phyloP scores from a whole-genome alignment of 768 basidiomycete genomes.

The Termitomyces sp. region DNA sequence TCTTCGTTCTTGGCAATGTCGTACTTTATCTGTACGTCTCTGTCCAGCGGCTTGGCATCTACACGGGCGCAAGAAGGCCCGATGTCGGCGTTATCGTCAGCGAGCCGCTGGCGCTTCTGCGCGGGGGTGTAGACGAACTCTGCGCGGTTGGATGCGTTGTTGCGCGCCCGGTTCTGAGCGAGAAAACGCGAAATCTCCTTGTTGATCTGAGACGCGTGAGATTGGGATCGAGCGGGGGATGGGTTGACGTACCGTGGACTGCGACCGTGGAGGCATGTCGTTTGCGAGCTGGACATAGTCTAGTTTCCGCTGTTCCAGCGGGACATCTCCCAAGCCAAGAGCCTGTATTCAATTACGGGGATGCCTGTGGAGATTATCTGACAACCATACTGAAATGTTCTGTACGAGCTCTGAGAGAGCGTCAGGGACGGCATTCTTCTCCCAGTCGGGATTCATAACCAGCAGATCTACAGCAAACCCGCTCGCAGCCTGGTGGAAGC shows the following conservation, averaged over 20 bases:
- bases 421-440: slow-evolving; percentile 46
- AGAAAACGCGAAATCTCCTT: slow-evolving; percentile 70
- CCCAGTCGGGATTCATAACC: slow-evolving; percentile 64
- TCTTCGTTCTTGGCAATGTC: slow-evolving; percentile 85
- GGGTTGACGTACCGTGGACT: slow-evolving; percentile 47
- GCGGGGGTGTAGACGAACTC: slow-evolving; percentile 64
- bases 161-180: slow-evolving; percentile 63
- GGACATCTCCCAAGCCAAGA: slow-evolving; percentile 13
- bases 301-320: slow-evolving; percentile 66
- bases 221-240: not conserved
- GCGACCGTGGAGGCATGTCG: slow-evolving; percentile 44
- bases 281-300: slow-evolving; percentile 50
- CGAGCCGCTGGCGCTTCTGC: slow-evolving; percentile 45
- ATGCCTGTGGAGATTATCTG: not conserved
- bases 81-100: slow-evolving; percentile 16
- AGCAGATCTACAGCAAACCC: slow-evolving; percentile 72
- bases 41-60: slow-evolving; percentile 64
- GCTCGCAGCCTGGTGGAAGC: slow-evolving; percentile 50
- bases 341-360: slow-evolving; percentile 14
- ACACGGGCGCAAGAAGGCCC: slow-evolving; percentile 63
- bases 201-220: slow-evolving; percentile 41
- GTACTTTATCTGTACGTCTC: slow-evolving; percentile 80
- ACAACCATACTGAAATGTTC: slow-evolving; percentile 42
- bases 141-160: slow-evolving; percentile 69
- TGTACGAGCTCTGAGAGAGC: slow-evolving; percentile 49